phyloP scores from a whole-genome alignment of 805 yeast species.

The Cyberlindnera galapagoensis region DNA sequence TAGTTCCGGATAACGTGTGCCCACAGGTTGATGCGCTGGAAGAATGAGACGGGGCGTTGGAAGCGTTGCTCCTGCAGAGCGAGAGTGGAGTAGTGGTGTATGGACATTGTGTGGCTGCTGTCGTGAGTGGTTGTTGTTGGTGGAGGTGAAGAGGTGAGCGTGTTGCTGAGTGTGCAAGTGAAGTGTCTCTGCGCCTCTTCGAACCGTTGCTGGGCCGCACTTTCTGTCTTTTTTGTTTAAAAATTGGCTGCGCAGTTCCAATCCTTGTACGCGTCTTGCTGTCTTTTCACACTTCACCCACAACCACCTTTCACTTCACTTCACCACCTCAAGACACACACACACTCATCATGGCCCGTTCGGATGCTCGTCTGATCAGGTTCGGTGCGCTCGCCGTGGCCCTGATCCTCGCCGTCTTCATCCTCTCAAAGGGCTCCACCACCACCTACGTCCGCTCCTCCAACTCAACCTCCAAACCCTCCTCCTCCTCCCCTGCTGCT shows the following conservation, averaged over 20 bases:
- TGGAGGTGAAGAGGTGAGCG: neutral
- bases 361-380: constrained; percentile 24
- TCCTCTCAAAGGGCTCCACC: constrained; percentile 24
- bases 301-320: too few relatives aligned
- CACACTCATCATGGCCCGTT: constrained; percentile 20
- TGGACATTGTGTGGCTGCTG: constrained; percentile 8
- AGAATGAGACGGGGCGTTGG: constrained; percentile 4
- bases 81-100: constrained; percentile 14
- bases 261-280: too few relatives aligned
- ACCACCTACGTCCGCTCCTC: constrained; percentile 18
- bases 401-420: constrained; percentile 19
- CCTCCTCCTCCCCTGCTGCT: constrained; percentile 3
- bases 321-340: neutral
- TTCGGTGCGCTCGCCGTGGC: constrained; percentile 23
- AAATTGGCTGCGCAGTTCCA: too few relatives aligned
- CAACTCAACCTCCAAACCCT: constrained; percentile 6
- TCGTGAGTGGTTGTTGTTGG: too few relatives aligned
- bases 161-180: too few relatives aligned
- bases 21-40: neutral
- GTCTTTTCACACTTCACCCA: neutral
- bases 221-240: too few relatives aligned
- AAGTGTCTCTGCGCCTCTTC: too few relatives aligned
- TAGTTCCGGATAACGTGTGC: constrained; percentile 2
- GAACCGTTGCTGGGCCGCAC: too few relatives aligned
- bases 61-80: constrained; percentile 15